Conservation (phyloP, 78 protist species). For the Speleostelium caveatum region DNA sequence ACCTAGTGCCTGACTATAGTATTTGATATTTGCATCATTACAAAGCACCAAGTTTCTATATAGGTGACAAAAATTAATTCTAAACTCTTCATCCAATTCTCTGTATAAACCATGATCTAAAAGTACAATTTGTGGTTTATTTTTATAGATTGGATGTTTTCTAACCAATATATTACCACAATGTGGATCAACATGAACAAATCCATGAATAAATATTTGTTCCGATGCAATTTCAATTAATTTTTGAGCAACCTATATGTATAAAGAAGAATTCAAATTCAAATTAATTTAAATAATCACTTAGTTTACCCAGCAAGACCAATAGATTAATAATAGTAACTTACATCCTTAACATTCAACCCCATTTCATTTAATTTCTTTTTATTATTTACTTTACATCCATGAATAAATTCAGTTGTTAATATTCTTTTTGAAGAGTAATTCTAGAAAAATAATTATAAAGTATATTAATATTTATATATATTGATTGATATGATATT, state of each 20-base stretch:
- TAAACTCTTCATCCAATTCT: conserved; percentile 34
- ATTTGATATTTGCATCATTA: conserved; percentile 1
- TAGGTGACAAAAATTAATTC: conserved; percentile 22
- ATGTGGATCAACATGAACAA: conserved; percentile 81
- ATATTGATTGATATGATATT: too few species aligned
- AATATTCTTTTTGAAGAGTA: conserved; percentile 17
- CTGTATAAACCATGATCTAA: conserved; percentile 76
- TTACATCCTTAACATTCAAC: conserved; percentile 4
- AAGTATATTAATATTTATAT: too few species aligned
- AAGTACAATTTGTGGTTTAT: conserved; percentile 32
- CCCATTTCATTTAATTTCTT: conserved; percentile 36
- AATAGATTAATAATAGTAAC: too few species aligned
- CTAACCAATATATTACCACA: conserved; percentile 58
- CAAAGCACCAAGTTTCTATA: conserved; percentile 20
- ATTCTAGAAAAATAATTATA: background rate
- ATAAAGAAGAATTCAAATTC: too few species aligned
- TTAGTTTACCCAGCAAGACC: too few species aligned
- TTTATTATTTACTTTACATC: conserved; percentile 39
- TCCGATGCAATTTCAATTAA: conserved; percentile 31
- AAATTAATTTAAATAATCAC: too few species aligned
- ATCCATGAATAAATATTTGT: conserved; percentile 79
- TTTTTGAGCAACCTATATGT: background rate
- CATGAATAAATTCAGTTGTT: conserved; percentile 82
- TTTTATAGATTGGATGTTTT: conserved; percentile 11
- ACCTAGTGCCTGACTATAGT: conserved; percentile 5